Evolutionary conservation across 2,329 filamentous ascomycete genomes (phyloP).

Genomic region (Hypoxylon sp.): DNA sequence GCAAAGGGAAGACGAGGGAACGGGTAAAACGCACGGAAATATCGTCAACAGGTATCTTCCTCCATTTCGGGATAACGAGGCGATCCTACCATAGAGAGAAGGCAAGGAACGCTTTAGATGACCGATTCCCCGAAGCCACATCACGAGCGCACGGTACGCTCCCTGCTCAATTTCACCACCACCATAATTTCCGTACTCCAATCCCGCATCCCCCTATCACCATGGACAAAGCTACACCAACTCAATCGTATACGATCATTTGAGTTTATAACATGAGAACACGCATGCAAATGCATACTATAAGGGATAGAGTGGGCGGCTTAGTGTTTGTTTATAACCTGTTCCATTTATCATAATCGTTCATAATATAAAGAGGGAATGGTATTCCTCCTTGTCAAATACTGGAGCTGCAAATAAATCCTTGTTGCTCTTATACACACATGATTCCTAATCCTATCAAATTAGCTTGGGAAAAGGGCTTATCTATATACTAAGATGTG

Average conservation of each 20-base stretch:
- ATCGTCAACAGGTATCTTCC: not conserved
- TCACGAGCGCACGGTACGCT: constrained; percentile 9
- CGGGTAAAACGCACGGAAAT: not conserved
- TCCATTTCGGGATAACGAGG: not conserved
- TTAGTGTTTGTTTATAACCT: constrained; percentile 16
- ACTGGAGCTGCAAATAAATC: constrained; percentile 15
- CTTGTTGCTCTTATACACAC: constrained; percentile 10
- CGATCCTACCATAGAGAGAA: constrained; percentile 1
- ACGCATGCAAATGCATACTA: constrained; percentile 19
- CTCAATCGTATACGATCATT: constrained; percentile 3
- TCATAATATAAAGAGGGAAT: constrained; percentile 26
- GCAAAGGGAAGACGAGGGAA: not conserved
- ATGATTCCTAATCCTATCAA: constrained; percentile 8
- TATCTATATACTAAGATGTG: constrained; percentile 36
- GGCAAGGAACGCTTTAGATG: constrained; percentile 1
- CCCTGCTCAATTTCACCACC: constrained; percentile 16
- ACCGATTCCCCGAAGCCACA: constrained; percentile 2
- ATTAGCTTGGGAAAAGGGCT: constrained; percentile 5
- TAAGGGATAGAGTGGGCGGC: constrained; percentile 4
- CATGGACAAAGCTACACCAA: not conserved
- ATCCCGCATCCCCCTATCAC: not conserved
- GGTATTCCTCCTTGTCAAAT: constrained; percentile 3
- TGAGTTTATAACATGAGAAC: constrained; percentile 10
- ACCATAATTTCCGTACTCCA: constrained; percentile 2
- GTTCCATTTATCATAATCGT: constrained; percentile 30